These are phyloP conservation scores for Phialocephala subalpina DNA, from an alignment of 2,329 filamentous ascomycete species.

Conservation along the genomic window DNA sequence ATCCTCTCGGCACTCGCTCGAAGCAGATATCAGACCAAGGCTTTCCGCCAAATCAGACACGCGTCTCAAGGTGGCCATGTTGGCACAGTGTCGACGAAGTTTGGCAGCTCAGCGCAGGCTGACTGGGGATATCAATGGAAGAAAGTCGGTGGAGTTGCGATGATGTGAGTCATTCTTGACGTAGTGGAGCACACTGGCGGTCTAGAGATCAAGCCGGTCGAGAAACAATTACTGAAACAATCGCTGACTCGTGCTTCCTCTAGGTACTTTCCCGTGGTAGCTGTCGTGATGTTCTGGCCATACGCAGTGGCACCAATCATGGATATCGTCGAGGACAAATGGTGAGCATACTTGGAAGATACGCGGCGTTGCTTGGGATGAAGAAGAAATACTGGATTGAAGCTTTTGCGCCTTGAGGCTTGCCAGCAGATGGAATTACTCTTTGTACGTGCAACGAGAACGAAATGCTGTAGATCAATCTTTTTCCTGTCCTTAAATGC, in stretches of 20 bases:
- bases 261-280: conserved; percentile 35
- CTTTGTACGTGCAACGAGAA: not conserved
- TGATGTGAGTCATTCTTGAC: conserved; percentile 36
- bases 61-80: conserved; percentile 12
- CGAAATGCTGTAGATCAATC: not conserved
- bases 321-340: conserved; percentile 23
- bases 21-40: conserved; percentile 21
- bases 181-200: too few relatives aligned
- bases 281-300: conserved; percentile 36
- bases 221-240: not conserved
- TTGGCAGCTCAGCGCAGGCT: conserved; percentile 2
- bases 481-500: not conserved
- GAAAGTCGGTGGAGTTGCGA: conserved; percentile 30
- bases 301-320: conserved; percentile 31
- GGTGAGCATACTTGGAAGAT: not conserved
- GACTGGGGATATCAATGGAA: conserved; percentile 35
- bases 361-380: not conserved
- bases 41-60: conserved; percentile 16
- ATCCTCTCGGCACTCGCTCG: conserved; percentile 30
- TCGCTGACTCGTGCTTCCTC: not conserved
- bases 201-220: not conserved
- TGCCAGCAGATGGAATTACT: not conserved
- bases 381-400: not conserved
- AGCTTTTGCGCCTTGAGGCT: not conserved
- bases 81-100: conserved; percentile 5